These are phyloP conservation scores for Diaporthe eres DNA, from an alignment of 2,329 filamentous ascomycete genomes.

Conservation along the genomic window DNA sequence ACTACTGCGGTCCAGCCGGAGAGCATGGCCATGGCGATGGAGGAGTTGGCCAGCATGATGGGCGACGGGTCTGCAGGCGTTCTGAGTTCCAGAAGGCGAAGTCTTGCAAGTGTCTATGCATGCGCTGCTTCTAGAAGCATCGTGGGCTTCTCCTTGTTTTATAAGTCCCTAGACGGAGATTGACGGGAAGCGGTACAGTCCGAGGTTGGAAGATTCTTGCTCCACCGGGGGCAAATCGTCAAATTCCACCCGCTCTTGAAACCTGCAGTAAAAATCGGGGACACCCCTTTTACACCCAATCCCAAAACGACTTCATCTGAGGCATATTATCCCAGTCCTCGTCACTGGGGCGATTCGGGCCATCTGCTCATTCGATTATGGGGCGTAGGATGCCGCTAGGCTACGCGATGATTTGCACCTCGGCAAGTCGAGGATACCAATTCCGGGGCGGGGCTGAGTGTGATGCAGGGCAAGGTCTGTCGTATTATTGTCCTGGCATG, in stretches of 20 bases:
- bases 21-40: slow-evolving; percentile 11
- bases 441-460: not conserved
- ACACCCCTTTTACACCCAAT: not conserved
- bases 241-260: slow-evolving; percentile 14
- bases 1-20: not conserved
- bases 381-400: slow-evolving; percentile 17
- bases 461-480: not conserved
- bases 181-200: not conserved
- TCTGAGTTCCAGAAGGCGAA: not conserved
- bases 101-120: not conserved
- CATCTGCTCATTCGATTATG: slow-evolving; percentile 9
- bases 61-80: not conserved
- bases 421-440: not conserved
- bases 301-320: slow-evolving; percentile 18
- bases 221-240: slow-evolving; percentile 17
- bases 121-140: not conserved
- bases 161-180: not conserved
- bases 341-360: slow-evolving; percentile 10
- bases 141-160: not conserved
- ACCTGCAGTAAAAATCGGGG: slow-evolving; percentile 19
- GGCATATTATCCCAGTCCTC: slow-evolving; percentile 6
- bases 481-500: not conserved
- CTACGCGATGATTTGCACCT: slow-evolving; percentile 8
- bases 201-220: slow-evolving; percentile 16
- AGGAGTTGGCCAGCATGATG: slow-evolving; percentile 4